These are phyloP conservation scores for Isatis lusitanica DNA, from an alignment of 441 rosid species.

Conservation along the genomic window DNA sequence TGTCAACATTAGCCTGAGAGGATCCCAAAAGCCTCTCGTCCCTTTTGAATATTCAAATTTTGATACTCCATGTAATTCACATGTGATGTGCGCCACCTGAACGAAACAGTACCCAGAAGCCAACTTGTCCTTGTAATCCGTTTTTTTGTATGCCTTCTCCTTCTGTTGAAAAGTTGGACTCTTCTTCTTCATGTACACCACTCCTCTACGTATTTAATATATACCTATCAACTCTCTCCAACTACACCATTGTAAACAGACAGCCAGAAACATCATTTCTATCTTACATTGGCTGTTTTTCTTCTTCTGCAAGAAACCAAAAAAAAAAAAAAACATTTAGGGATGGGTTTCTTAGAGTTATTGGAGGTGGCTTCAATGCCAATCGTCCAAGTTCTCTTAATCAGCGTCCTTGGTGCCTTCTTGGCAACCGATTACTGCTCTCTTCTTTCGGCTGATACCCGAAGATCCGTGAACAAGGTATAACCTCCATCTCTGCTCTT, in stretches of 20 bases:
- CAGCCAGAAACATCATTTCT: slow-evolving; percentile 9
- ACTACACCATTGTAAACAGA: neutral
- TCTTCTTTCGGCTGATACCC: slow-evolving; percentile 59
- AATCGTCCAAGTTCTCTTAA: slow-evolving; percentile 61
- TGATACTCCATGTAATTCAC: slow-evolving; percentile 10
- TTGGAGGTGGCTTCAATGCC: slow-evolving; percentile 83
- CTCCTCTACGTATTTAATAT: slow-evolving; percentile 1
- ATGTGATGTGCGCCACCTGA: slow-evolving; percentile 12
- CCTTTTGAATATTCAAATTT: slow-evolving; percentile 15
- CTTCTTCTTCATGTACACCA: slow-evolving; percentile 26
- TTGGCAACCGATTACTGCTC: slow-evolving; percentile 65
- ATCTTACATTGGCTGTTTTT: slow-evolving; percentile 19
- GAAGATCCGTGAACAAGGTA: slow-evolving; percentile 77
- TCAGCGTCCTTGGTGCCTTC: slow-evolving; percentile 69
- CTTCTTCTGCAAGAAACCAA: slow-evolving; percentile 19
- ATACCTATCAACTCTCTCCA: neutral
- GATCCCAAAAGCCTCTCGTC: slow-evolving; percentile 28
- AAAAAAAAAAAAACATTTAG: neutral
- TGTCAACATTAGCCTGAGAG: slow-evolving; percentile 28
- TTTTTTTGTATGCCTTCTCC: slow-evolving; percentile 15
- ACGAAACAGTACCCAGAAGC: slow-evolving; percentile 21
- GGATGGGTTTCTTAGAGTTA: slow-evolving; percentile 79
- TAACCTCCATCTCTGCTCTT: neutral
- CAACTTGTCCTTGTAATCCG: slow-evolving; percentile 27
- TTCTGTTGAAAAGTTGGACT: slow-evolving; percentile 30